Evolutionary conservation across 306 rosid species (phyloP), one percentile per base, ranked within the genome.

Genomic region (Mucuna pruriens): DNA sequence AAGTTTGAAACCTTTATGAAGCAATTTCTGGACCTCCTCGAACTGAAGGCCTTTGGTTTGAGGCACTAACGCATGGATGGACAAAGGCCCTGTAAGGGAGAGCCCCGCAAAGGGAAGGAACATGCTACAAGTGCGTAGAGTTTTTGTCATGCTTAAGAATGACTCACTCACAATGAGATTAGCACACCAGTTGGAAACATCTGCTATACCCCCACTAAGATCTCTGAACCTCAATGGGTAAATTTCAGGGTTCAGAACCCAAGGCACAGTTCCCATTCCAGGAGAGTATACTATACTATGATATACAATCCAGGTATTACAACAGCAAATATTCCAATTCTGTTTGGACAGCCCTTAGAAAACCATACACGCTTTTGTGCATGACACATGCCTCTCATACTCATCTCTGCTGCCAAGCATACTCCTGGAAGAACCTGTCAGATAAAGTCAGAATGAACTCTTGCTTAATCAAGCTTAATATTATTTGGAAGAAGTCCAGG

Each of bases 171-270:
- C 91, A 1, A 94, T 40, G 57, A 94, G 90, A 84, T 92, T 92
- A 2, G 91, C 80, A 15, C 82, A 45, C 97, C 97, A 94, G 82
- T 94, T 94, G 0, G 90, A 51, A 68, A 92, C 93, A 64, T 94
- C 97, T 15, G 97, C 98, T 8, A 94, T 88, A 15, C 98, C 94
- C 68, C 98, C 98, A 25, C 95, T 91, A 6, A 86, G 22, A 0
- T 97, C 97, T 85, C 95, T 86, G 87, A 84, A 90, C 63, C 87
- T 92, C 72, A 89, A 36, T 1, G 98, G 98, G 61, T 92, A 94
- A 29, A 94, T 90, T 88, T 94, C 98, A 0, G 97, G 87, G 86
- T 92, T 94, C 60, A 94, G 87, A 79, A 94, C 85, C 98, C 97
- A 94, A 0, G 98, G 98, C 4, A 87, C 90, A 0, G 89, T 85